Evolutionary conservation across 1,139 yeast species (phyloP), one percentile per base, ranked within the genome.

Genomic region (Saccharomyces hybrid): DNA sequence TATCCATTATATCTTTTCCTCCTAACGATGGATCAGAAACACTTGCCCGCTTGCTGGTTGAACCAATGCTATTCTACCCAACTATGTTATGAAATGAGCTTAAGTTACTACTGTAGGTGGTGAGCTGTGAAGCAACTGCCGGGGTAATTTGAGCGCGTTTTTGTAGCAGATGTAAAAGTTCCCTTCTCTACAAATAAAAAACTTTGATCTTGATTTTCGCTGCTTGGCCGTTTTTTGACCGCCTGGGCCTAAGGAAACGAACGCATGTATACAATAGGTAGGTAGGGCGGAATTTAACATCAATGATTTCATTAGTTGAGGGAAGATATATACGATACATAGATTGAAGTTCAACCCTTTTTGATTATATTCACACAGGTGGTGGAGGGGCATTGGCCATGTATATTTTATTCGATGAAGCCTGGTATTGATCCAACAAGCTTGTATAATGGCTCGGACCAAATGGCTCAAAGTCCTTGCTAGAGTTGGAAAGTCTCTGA

Each of bases 301-400:
- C 38, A 5, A 32, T 5, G 38, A 13, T 32, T n/a, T n/a, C 16
- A 13, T 32, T 32, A 13, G 38, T 32, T 13, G 5, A 16, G 6
- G 4, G n/a, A n/a, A 3, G n/a, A 32, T 2, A n/a, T 32, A 32
- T 38, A 9, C 6, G 16, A 8, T 32, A 32, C 14, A 32, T 32
- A 32, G 38, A 8, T 32, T 32, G 38, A 32, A 8, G 6, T 32
- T 7, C 6, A n/a, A n/a, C 6, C 6, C 4, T 32, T n/a, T 11
- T 52, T 34, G 5, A 7, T 34, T 16, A 23, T 28, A 11, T 7
- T 53, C 52, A 63, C 48, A 58, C 58, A 46, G 70, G 70, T 6
- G 70, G 70, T 2, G 71, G 71, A 6, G 70, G 70, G 11, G 68
- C 70, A 52, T 66, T 64, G 16, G 70, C 66, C 41, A 60, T 57